These are phyloP conservation scores for Trametes cinnabarina DNA, from an alignment of 768 basidiomycete species.

Conservation along the genomic window DNA sequence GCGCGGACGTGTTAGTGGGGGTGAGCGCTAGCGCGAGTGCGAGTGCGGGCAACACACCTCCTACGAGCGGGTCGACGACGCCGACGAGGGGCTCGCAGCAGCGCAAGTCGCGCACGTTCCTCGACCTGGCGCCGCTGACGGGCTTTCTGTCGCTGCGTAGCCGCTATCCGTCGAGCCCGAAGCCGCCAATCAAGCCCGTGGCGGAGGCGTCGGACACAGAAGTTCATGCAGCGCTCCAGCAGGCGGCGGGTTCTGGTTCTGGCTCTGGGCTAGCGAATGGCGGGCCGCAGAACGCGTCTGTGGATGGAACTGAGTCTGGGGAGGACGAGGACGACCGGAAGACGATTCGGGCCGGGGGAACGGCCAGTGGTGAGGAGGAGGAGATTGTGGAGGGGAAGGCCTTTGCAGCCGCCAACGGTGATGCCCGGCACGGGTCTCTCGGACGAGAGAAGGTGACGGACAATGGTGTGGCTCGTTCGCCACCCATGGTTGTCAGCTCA, in stretches of 20 bases:
- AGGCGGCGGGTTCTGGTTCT: not conserved
- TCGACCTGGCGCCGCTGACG: constrained; percentile 61
- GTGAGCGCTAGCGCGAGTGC: not conserved
- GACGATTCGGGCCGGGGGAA: constrained; percentile 25
- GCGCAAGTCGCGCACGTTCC: constrained; percentile 38
- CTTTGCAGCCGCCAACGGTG: constrained; percentile 20
- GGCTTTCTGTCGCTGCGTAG: constrained; percentile 61
- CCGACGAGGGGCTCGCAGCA: constrained; percentile 41
- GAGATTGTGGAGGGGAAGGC: constrained; percentile 25
- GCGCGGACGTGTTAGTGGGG: not conserved
- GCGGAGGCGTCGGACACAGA: constrained; percentile 23
- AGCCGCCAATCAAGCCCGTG: constrained; percentile 22
- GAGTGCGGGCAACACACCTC: constrained; percentile 35
- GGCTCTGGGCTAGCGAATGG: not conserved
- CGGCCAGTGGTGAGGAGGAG: constrained; percentile 19
- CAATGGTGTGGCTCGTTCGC: constrained; percentile 9
- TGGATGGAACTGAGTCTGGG: not conserved
- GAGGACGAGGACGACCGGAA: constrained; percentile 30
- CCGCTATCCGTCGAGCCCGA: constrained; percentile 51
- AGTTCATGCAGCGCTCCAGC: constrained; percentile 8
- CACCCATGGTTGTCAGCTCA: constrained; percentile 19
- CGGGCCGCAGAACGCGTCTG: not conserved
- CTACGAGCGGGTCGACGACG: constrained; percentile 56
- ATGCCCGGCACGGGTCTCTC: constrained; percentile 11
- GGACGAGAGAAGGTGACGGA: constrained; percentile 22